Base-by-base conservation (phyloP, 768 basidiomycete genomes). In the Pleurotus giganteus region DNA sequence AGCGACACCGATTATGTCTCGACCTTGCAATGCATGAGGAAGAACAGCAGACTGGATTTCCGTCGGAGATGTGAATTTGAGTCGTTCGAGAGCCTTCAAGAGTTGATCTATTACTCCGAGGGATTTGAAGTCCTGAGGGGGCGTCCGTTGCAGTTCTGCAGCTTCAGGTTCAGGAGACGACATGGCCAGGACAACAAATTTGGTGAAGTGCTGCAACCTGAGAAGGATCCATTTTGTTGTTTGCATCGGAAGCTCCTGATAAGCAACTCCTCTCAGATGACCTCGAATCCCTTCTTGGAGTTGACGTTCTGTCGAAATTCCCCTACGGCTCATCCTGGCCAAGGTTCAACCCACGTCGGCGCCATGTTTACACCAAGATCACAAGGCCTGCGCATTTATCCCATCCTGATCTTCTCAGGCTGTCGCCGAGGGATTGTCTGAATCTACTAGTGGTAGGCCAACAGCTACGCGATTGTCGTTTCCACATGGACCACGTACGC, bases 1-100 rank as follows among this genome's bases (percentile, higher is more conserved):
- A 28, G 97, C 97, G n/a, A 99, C 89, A 17, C 97, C 97, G 56
- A 99, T 98, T 61, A 99, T 91, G 73, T 99, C 97, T 64, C 88
- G 84, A 0, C 94, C 95, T 67, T 90, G 78, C 4, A 99, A 73
- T 17, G 95, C 96, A 73, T 85, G 83, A 0, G 97, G 97, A 45
- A 99, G 80, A 31, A 80, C 80, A 64, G 93, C 84, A 2, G 75
- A 73, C 70, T 99, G 97, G 62, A 99, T 99, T 53, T 90, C 88
- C 6, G 96, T 96, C 0, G 97, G 96, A 39, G 78, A 76, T 58
- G 81, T 94, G 80, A 83, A 98, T 45, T 85, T 84, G 37, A 98
- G 74, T 55, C 87, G 84, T 41, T 85, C 79, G 42, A 98, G 83
- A 4, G 95, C 89, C 64, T 91, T 83, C 45, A 97, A 85, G 1